Evolutionary conservation across 306 rosid species (phyloP), one percentile per base, ranked within the genome.

Genomic region (Fagus sylvatica): DNA sequence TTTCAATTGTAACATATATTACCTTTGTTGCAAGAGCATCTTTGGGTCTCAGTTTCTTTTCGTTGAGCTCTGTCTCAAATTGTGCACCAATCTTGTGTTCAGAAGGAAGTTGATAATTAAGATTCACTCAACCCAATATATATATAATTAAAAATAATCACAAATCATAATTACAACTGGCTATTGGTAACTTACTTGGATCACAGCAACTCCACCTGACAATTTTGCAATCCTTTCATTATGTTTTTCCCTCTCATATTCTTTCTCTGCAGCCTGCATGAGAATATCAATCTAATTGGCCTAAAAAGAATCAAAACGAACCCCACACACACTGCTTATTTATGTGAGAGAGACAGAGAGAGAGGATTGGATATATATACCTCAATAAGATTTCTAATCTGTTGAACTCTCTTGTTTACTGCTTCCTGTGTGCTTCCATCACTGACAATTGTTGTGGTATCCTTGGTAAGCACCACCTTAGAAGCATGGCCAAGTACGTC

Each of bases 1-100:
- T 16, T 32, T 16, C 53, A 54, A 3, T 37, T 59, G 39, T 60
- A 81, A 69, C 71, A 51, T 60, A 13, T 1, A 17, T 69, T 54
- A 96, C 99, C 99, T 96, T 96, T 0, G 99, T 96, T 5, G 99
- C 99, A 46, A 96, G 98, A 84, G 99, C 99, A 79, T 96, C 99
- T 79, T 96, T 98, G 3, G 93, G 98, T 83, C 99, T 86, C 85
- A 96, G 80, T 69, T 96, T 96, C 92, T 96, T 96, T 82, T 96
- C 99, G 75, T 96, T 96, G 72, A 96, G 97, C 84, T 96, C 99
- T 15, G 99, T 96, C 88, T 96, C 99, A 46, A 98, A 93, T 89
- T 96, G 99, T 76, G 99, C 99, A 22, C 99, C 99, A 84, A 95
- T 98, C 99, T 95, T 66, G 32, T 39, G 48, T 3, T 0, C 12